These are phyloP conservation scores for Hypoxylon sp. DNA, from an alignment of 2,329 filamentous ascomycete species.

Conservation along the genomic window DNA sequence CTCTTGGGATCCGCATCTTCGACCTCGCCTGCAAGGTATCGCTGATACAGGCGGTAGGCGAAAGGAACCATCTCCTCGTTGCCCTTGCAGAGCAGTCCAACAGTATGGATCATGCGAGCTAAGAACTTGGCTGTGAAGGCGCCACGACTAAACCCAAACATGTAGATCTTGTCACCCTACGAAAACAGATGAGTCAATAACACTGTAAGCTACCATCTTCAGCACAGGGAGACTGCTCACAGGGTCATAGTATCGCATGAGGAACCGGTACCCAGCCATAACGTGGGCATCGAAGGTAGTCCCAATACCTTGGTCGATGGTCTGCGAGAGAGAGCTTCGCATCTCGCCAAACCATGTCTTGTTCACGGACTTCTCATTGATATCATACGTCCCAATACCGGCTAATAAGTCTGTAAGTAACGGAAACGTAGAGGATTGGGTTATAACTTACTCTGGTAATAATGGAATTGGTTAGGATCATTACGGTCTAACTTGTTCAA, in stretches of 20 bases:
- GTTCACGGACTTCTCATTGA: slow-evolving; percentile 57
- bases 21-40: slow-evolving; percentile 55
- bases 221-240: slow-evolving; percentile 42
- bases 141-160: slow-evolving; percentile 66
- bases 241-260: slow-evolving; percentile 64
- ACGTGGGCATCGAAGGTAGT: slow-evolving; percentile 64
- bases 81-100: slow-evolving; percentile 62
- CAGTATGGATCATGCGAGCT: slow-evolving; percentile 62
- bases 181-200: slow-evolving; percentile 11
- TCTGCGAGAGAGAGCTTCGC: slow-evolving; percentile 53
- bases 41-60: slow-evolving; percentile 59
- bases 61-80: slow-evolving; percentile 67
- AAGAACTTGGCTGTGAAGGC: slow-evolving; percentile 66
- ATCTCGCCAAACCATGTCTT: slow-evolving; percentile 52
- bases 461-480: slow-evolving; percentile 59
- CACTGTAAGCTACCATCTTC: not conserved
- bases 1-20: slow-evolving; percentile 46
- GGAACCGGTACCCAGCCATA: slow-evolving; percentile 63
- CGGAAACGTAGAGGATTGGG: not conserved
- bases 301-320: slow-evolving; percentile 58
- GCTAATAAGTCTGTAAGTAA: slow-evolving; percentile 46
- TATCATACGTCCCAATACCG: slow-evolving; percentile 64
- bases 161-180: slow-evolving; percentile 63
- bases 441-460: slow-evolving; percentile 59
- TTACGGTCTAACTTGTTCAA: slow-evolving; percentile 60